Percentiles rank a stretch among this genome's conserved stretches.
These are phyloP conservation scores for Marasmius sp. DNA, from an alignment of 1,284 basidiomycete genomes.

Conservation along the genomic window DNA sequence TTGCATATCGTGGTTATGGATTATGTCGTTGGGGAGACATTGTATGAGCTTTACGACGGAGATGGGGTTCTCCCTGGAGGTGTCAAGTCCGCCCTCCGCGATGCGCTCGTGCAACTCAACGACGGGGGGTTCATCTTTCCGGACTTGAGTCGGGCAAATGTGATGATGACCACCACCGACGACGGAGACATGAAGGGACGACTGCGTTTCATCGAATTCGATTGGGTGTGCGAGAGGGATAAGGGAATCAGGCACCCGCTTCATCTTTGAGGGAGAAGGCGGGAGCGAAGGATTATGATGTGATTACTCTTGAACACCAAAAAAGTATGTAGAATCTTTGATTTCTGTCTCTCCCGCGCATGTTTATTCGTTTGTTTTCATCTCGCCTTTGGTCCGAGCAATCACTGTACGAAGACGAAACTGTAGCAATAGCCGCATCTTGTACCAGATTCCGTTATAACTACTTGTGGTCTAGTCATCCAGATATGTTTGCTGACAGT, in stretches of 20 bases:
- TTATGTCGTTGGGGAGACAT: neutral
- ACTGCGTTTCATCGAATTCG: conserved; percentile 13
- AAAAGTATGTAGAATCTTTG: neutral
- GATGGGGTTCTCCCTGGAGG: neutral
- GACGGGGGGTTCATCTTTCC: neutral
- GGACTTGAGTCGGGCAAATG: neutral
- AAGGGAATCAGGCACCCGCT: conserved; percentile 10
- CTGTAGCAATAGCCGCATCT: no score
- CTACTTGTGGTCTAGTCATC: no score
- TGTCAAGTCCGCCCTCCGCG: neutral
- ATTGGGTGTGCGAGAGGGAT: conserved; percentile 10
- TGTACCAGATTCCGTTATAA: no score
- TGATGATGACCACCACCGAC: neutral
- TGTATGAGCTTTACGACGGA: neutral
- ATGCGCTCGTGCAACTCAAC: neutral
- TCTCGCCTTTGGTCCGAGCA: no score
- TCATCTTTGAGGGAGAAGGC: conserved; percentile 3
- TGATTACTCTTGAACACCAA: conserved; percentile 5
- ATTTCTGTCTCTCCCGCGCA: neutral
- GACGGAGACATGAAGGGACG: neutral
- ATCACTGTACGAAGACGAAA: no score
- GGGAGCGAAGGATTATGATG: conserved; percentile 5
- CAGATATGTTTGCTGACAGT: neutral
- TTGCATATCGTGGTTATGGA: conserved; percentile 2
- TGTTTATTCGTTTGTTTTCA: no score